phyloP scores from a whole-genome alignment of 2,329 filamentous ascomycete species.

The Arachnomyces sp. region DNA sequence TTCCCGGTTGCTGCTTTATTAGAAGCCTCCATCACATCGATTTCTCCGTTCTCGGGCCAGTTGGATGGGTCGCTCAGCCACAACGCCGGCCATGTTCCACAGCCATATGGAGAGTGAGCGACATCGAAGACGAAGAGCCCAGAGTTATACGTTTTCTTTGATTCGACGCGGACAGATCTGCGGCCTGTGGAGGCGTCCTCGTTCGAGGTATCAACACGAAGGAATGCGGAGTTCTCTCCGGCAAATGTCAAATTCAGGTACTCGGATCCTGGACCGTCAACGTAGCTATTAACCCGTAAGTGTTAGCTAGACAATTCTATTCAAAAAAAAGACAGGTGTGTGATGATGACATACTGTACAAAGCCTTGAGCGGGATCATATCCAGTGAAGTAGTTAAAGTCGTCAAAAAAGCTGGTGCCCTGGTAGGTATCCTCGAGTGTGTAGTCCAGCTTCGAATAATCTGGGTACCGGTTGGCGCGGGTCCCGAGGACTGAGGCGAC shows the following conservation, averaged over 20 bases:
- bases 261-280: conserved; percentile 28
- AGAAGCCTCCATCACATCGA: conserved; percentile 55
- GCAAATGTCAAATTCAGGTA: conserved; percentile 55
- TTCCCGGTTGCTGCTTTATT: conserved; percentile 51
- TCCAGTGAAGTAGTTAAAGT: conserved; percentile 39
- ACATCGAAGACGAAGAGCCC: conserved; percentile 64
- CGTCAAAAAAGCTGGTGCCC: conserved; percentile 37
- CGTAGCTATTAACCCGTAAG: conserved; percentile 24
- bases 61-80: conserved; percentile 56
- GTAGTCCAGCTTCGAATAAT: conserved; percentile 37
- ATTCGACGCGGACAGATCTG: conserved; percentile 57
- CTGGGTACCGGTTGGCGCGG: conserved; percentile 34
- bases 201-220: conserved; percentile 56
- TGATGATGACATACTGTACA: conserved; percentile 39
- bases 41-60: conserved; percentile 60
- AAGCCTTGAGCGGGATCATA: conserved; percentile 40
- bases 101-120: conserved; percentile 56
- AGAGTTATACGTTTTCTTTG: conserved; percentile 51
- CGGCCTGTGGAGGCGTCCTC: conserved; percentile 53
- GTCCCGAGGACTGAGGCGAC: conserved; percentile 34
- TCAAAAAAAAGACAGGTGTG: conserved; percentile 12
- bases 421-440: conserved; percentile 35
- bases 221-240: conserved; percentile 44
- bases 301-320: conserved; percentile 1
- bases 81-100: conserved; percentile 58